Base-by-base conservation (phyloP, 257 asterid species). In the Handroanthus guayacan region DNA sequence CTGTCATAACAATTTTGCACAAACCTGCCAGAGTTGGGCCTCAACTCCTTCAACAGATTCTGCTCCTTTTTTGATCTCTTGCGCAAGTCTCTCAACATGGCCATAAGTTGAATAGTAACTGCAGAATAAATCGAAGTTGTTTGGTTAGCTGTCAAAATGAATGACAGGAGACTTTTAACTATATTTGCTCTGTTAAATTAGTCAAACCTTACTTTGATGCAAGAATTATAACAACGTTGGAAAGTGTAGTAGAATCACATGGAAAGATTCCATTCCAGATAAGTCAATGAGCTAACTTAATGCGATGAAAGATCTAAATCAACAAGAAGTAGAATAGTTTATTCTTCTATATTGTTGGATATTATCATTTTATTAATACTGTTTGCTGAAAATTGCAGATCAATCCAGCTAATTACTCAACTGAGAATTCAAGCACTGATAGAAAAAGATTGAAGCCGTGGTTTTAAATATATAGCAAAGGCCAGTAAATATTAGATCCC, bases 51-150 rank as follows among this genome's bases (percentile, higher is more conserved):
- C 87, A 12, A 89, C 86, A 2, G 92, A 79, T 48, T 88, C 92
- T 3, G 89, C 94, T 13, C 97, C 97, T 82, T 78, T 91, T 85
- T 85, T 84, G 43, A 91, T 91, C 87, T 89, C 97, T 34, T 80
- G 81, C 0, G 92, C 97, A 5, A 91, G 88, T 71, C 68, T 86
- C 82, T 86, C 93, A 3, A 91, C 95, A 51, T 91, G 97, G 2
- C 97, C 97, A 39, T 91, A 89, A 18, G 78, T 86, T 6, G 95
- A 87, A 76, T 91, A 90, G 86, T 88, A 90, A 57, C 87, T 85
- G 83, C n/a, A 55, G 0, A 60, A 72, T 7, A 39, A 55, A 58
- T 36, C 5, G 18, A 45, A 50, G 52, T 62, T 77, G 16, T 47
- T 31, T 57, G 67, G 51, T 69, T 13, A 67, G 56, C 66, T 38